Conservation (phyloP, 306 rosid species). For the Prunus padus region DNA sequence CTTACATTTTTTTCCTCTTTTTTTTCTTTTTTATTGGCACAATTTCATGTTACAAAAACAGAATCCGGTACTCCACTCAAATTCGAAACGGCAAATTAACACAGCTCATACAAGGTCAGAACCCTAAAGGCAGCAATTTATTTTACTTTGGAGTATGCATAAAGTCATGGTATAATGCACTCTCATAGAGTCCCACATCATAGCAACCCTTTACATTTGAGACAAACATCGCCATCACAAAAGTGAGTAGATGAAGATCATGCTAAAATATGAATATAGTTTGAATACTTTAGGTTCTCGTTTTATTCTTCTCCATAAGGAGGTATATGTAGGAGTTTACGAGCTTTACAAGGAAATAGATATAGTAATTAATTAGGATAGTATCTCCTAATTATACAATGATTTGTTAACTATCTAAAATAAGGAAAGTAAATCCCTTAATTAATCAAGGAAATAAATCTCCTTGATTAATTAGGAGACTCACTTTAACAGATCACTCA, state of each 20-base stretch:
- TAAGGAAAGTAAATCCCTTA: no score
- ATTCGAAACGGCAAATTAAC: not conserved
- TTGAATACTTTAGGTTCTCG: no score
- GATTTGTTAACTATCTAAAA: no score
- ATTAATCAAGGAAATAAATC: no score
- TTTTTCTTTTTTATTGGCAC: not conserved
- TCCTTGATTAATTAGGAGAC: no score
- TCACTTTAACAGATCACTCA: no score
- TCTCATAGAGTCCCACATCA: not conserved
- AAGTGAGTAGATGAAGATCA: not conserved
- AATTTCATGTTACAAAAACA: not conserved
- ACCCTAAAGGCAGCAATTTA: not conserved
- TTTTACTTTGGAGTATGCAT: not conserved
- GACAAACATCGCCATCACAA: not conserved
- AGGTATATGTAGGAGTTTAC: no score
- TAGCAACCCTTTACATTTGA: not conserved
- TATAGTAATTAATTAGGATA: no score
- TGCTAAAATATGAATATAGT: no score
- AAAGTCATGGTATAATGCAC: not conserved
- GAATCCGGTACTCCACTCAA: not conserved
- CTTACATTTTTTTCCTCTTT: not conserved
- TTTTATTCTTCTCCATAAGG: no score
- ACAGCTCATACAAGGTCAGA: not conserved
- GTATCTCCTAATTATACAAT: no score
- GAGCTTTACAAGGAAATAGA: no score